These are phyloP conservation scores for Trichocladium antarcticum DNA, from an alignment of 495 filamentous ascomycete species.

Conservation along the genomic window DNA sequence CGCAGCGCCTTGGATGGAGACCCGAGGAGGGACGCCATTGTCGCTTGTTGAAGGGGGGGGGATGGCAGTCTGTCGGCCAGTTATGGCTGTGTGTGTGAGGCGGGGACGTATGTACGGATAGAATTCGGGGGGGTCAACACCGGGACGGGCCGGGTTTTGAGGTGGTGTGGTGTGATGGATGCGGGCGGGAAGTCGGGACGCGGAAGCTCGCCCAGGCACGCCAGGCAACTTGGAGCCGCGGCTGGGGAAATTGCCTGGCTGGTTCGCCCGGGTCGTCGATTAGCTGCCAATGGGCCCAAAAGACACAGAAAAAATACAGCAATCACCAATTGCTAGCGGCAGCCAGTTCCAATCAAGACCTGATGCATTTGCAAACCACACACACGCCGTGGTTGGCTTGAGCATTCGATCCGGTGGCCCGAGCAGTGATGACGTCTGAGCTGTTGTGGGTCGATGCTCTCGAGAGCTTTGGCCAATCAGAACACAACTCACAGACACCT, in stretches of 20 bases:
- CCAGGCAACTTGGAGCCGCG: neutral
- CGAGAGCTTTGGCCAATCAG: constrained; percentile 8
- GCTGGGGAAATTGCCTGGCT: neutral
- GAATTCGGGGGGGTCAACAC: too few species aligned
- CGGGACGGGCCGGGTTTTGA: too few species aligned
- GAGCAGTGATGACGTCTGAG: constrained; percentile 7
- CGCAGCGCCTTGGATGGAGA: neutral
- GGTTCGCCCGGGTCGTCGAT: neutral
- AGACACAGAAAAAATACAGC: neutral
- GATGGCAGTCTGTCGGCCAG: too few species aligned
- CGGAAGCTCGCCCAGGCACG: neutral
- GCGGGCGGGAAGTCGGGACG: neutral
- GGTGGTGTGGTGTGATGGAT: too few species aligned
- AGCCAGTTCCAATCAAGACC: too few species aligned
- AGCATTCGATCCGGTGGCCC: neutral
- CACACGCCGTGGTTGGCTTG: neutral
- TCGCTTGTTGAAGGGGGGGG: too few species aligned
- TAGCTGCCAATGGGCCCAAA: neutral
- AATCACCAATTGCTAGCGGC: too few species aligned
- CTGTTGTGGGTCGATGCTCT: neutral
- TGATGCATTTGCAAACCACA: too few species aligned
- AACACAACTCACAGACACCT: too few species aligned
- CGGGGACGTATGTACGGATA: too few species aligned
- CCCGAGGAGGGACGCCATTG: constrained; percentile 4
- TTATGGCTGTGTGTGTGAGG: too few species aligned